Percentiles rank a stretch among this genome's conserved stretches.
phyloP scores from a whole-genome alignment of 176 grass and related monocot genomes.

The Cocos nucifera region DNA sequence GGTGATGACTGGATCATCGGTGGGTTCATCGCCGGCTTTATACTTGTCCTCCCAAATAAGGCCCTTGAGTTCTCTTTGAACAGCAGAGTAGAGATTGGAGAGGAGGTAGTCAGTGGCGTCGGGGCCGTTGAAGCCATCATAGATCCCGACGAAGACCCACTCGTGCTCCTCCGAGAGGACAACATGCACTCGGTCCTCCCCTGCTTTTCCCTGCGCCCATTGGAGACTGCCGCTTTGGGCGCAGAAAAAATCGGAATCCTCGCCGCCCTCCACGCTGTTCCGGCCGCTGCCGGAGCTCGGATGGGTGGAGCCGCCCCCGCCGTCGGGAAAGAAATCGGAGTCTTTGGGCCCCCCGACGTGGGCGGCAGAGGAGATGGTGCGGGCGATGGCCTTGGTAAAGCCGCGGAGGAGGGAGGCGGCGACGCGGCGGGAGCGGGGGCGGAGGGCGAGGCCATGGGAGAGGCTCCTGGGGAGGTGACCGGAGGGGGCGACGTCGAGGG shows the following conservation, averaged over 20 bases:
- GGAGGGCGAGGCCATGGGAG: conserved; percentile 45
- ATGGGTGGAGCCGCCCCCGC: neutral
- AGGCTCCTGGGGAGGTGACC: conserved; percentile 42
- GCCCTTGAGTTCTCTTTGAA: conserved; percentile 10
- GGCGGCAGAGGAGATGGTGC: conserved; percentile 2
- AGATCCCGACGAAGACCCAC: conserved; percentile 14
- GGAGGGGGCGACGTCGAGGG: conserved; percentile 15
- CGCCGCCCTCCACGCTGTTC: neutral
- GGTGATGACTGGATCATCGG: no score
- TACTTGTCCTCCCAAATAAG: conserved; percentile 15
- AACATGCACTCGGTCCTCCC: conserved; percentile 13
- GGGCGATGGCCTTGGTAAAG: conserved; percentile 17
- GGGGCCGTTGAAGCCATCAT: conserved; percentile 17
- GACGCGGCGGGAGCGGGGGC: conserved; percentile 26
- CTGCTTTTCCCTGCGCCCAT: conserved; percentile 18
- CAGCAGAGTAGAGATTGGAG: conserved; percentile 5
- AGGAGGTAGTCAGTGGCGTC: conserved; percentile 18
- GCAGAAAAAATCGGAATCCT: neutral
- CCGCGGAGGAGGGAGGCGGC: conserved; percentile 12
- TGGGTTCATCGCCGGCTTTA: no score
- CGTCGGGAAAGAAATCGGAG: neutral
- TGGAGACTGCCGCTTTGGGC: conserved; percentile 1
- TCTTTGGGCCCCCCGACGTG: neutral
- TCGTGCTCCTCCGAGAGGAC: conserved; percentile 14
- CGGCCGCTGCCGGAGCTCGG: conserved; percentile 1